Evolutionary conservation across 2,329 filamentous ascomycete genomes (phyloP).

Genomic region (Epichloe coenophiala): DNA sequence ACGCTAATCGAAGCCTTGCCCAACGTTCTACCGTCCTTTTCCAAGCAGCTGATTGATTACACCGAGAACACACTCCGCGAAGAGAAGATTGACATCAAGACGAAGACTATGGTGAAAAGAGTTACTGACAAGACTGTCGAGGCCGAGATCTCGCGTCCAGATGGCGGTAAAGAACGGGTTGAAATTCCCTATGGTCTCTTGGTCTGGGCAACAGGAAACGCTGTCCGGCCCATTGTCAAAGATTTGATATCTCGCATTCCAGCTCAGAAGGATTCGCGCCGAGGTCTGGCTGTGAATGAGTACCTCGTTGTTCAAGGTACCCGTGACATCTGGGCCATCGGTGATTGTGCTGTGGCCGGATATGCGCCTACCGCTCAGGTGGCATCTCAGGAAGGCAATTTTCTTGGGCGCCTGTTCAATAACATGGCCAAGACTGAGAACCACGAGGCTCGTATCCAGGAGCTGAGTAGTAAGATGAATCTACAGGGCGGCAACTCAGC

Average conservation of each 20-base stretch:
- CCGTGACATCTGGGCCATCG: slow-evolving; percentile 94
- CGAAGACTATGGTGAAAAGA: slow-evolving; percentile 98
- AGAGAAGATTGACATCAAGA: slow-evolving; percentile 93
- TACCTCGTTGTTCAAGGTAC: slow-evolving; percentile 96
- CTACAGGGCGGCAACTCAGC: slow-evolving; percentile 52
- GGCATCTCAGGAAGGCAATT: slow-evolving; percentile 85
- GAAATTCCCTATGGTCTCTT: slow-evolving; percentile 87
- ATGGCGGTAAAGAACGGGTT: slow-evolving; percentile 71
- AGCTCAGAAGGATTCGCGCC: slow-evolving; percentile 87
- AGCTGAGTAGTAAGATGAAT: slow-evolving; percentile 51
- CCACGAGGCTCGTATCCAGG: slow-evolving; percentile 62
- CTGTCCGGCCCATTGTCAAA: slow-evolving; percentile 74
- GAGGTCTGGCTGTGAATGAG: slow-evolving; percentile 93
- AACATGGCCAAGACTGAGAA: slow-evolving; percentile 92
- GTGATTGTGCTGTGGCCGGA: slow-evolving; percentile 93
- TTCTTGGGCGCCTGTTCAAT: slow-evolving; percentile 93
- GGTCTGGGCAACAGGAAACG: slow-evolving; percentile 97
- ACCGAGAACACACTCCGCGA: slow-evolving; percentile 98
- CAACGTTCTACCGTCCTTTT: slow-evolving; percentile 95
- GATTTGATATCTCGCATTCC: slow-evolving; percentile 88
- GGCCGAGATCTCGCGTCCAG: slow-evolving; percentile 68
- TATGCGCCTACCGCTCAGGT: slow-evolving; percentile 98
- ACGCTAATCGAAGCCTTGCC: slow-evolving; percentile 95
- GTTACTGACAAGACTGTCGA: slow-evolving; percentile 89
- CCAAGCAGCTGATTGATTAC: slow-evolving; percentile 98